These are phyloP conservation scores for Lantana camara DNA, from an alignment of 257 asterid genomes.

Conservation along the genomic window DNA sequence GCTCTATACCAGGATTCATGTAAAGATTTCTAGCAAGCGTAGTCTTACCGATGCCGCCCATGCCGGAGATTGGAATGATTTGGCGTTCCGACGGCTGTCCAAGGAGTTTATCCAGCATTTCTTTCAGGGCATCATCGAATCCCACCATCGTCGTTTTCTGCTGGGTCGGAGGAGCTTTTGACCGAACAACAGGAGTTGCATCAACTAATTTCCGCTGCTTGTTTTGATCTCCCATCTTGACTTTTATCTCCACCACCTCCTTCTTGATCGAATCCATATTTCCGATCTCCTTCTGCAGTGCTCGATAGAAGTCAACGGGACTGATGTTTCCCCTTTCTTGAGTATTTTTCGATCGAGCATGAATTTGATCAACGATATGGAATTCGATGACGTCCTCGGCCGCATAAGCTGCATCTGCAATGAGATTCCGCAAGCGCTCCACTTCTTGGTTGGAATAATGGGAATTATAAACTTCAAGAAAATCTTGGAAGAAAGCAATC, in stretches of 20 bases:
- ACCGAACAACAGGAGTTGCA: not conserved
- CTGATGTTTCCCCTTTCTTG: not conserved
- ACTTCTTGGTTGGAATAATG: not conserved
- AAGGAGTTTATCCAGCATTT: too few relatives aligned
- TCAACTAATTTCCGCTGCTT: not conserved
- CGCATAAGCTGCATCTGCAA: constrained; percentile 13
- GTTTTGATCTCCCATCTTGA: not conserved
- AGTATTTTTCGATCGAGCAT: not conserved
- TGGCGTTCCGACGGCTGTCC: too few relatives aligned
- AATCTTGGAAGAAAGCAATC: not conserved
- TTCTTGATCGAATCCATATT: not conserved
- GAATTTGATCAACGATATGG: too few relatives aligned
- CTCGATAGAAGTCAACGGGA: not conserved
- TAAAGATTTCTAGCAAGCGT: constrained; percentile 19
- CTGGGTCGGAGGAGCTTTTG: too few relatives aligned
- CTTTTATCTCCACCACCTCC: constrained; percentile 1
- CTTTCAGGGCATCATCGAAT: too few relatives aligned
- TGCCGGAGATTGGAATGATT: too few relatives aligned
- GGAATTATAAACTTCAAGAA: not conserved
- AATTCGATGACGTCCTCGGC: too few relatives aligned
- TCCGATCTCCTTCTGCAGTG: not conserved
- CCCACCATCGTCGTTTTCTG: too few relatives aligned
- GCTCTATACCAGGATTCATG: not conserved
- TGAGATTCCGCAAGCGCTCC: constrained; percentile 6
- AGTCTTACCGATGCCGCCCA: too few relatives aligned